Evolutionary conservation across 78 protist species (phyloP), one percentile per base, ranked within the genome.

Genomic region (Polysphondylium violaceum): DNA sequence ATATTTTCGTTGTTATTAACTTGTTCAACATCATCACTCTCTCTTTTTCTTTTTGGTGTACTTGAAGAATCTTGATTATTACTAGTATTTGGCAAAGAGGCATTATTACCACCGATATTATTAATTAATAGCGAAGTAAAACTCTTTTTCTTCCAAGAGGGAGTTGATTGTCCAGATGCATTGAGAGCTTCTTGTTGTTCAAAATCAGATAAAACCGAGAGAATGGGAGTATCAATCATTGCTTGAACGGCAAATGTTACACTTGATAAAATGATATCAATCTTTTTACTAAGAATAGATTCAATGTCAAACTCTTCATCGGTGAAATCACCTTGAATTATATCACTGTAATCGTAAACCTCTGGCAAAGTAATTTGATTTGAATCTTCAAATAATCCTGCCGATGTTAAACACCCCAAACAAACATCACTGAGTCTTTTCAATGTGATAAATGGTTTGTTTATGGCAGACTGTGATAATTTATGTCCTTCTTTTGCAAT

Each of bases 301-400:
- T 81, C 89, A 2, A 27, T 16, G 11, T 81, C 89, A 3, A 55
- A 27, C 17, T 81, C 89, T 36, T 67, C 71, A 29, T 81, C 89
- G 0, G 53, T 36, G 21, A 81, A 1, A 23, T 59, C 61, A 0
- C 25, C 8, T 64, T 38, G 75, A 9, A 81, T 19, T 23, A 72
- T 19, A 25, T 81, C 77, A 1, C 14, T 43, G 41, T 81, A 81
- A 5, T 68, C 58, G 12, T 50, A 35, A 11, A 81, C 74, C 44
- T 81, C 89, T 40, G 7, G 29, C 17, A 43, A 38, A 40, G 29
- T 11, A 19, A 50, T 23, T 6, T 53, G 11, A 17, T 63, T 68
- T 36, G 76, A 67, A 40, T 78, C 88, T 11, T 78, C 76, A 56
- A 60, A 68, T 17, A 81, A 33, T 19, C 89, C 77, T 9, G 59